phyloP scores from a whole-genome alignment of 73 alveolate species.

The Blepharisma stoltei region DNA sequence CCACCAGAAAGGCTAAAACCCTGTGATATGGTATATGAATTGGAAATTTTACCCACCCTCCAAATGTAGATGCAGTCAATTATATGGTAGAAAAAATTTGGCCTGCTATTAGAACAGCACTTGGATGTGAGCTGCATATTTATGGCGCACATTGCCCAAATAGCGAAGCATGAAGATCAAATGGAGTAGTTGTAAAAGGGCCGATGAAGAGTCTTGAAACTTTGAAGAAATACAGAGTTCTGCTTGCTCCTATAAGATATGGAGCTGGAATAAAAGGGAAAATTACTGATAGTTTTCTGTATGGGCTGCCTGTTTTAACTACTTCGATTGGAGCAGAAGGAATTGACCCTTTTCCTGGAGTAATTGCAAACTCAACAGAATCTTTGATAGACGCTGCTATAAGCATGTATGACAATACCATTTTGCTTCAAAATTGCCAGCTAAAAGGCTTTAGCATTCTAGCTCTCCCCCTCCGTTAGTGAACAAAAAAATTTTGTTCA shows the following conservation, averaged over 20 bases:
- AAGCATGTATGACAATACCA: not conserved
- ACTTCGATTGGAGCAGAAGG: slow-evolving; percentile 69
- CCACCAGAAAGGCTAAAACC: no score
- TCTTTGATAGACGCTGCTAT: not conserved
- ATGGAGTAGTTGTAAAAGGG: slow-evolving; percentile 44
- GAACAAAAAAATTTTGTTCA: no score
- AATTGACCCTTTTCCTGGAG: slow-evolving; percentile 13
- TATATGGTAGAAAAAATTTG: slow-evolving; percentile 38
- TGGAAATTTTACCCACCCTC: slow-evolving; percentile 52
- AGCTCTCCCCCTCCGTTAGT: no score
- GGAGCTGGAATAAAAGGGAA: slow-evolving; percentile 71
- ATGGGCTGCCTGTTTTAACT: slow-evolving; percentile 57
- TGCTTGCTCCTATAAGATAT: slow-evolving; percentile 53
- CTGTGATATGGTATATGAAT: no score
- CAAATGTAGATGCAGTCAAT: slow-evolving; percentile 48
- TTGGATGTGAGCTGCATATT: slow-evolving; percentile 46
- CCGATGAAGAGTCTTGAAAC: slow-evolving; percentile 39
- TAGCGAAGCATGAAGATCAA: not conserved
- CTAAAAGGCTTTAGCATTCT: not conserved
- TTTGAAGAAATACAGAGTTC: slow-evolving; percentile 45
- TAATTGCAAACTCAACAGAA: not conserved
- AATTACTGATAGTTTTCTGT: slow-evolving; percentile 52
- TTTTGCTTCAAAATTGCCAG: not conserved
- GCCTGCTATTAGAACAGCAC: slow-evolving; percentile 40
- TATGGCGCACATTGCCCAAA: slow-evolving; percentile 49